Evolutionary conservation across 139 green algal genomes (phyloP), one percentile per base, ranked within the genome.

Genomic region (Asterochloris erici): DNA sequence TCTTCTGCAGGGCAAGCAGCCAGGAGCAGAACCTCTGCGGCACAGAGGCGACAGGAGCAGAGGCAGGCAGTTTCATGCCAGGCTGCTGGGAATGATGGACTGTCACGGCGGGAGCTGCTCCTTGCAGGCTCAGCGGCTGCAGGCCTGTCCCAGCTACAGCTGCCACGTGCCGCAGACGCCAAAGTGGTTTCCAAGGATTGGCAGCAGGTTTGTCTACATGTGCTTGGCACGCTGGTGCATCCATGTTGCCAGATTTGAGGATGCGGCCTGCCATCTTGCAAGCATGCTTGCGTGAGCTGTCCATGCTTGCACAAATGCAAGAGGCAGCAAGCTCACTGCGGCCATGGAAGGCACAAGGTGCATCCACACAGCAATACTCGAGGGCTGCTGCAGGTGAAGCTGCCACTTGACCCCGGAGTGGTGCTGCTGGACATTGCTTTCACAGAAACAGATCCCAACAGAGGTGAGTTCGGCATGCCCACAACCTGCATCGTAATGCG

Each of bases 361-460:
- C 38, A 54, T 54, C 38, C 38, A 54, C 38, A 2, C 38, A 54
- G 38, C 29, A 80, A 6, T 24, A 80, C 23, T 11, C 12, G 4
- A 17, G 12, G 24, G 13, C 54, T 23, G 26, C 26, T 80, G 68
- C 61, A 87, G 84, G 91, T 96, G 17, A 81, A 95, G 4, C 85
- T 99, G 38, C 95, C 95, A 0, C 21, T 99, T 0, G 93, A 98
- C 24, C 91, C 92, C 64, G 95, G 91, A n/a, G 89, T 99, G 11
- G 95, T 99, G 74, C 88, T 99, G 78, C 90, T 99, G 75, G 97
- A 99, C 86, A 94, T 99, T 64, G 95, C 90, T 10, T 99, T 99
- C 87, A 94, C 91, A 13, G 90, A 86, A 12, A 88, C 85, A 21
- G 92, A 99, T 77, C 92, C 95, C 38, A 94, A 97, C 78, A 97